Conservation (phyloP, 2,329 filamentous ascomycete species). For the Aspergillus carbonarius region DNA sequence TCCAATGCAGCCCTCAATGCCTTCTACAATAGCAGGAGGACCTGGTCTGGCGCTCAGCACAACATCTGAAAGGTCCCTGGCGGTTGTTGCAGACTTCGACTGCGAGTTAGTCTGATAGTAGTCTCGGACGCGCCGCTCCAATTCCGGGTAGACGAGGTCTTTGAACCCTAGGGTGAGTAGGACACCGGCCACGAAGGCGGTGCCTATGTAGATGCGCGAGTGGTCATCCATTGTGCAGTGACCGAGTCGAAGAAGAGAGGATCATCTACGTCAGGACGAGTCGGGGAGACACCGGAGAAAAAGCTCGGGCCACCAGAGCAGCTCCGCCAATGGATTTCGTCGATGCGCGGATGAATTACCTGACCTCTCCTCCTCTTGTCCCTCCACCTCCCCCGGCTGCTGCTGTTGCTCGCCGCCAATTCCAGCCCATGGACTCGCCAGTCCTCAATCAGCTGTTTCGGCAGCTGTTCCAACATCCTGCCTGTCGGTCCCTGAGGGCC, state of each 20-base stretch:
- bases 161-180: constrained; percentile 75
- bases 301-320: constrained; percentile 40
- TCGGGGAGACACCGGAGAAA: constrained; percentile 15
- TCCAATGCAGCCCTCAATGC: constrained; percentile 89
- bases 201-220: constrained; percentile 57
- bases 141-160: constrained; percentile 72
- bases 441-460: constrained; percentile 76
- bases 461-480: constrained; percentile 76
- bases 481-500: constrained; percentile 56
- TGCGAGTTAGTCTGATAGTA: constrained; percentile 37
- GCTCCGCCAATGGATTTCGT: constrained; percentile 18
- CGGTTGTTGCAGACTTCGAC: constrained; percentile 16
- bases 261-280: not conserved
- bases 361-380: constrained; percentile 10
- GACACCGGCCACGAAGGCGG: constrained; percentile 76
- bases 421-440: constrained; percentile 71
- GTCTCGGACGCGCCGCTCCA: constrained; percentile 61
- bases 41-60: constrained; percentile 28
- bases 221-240: constrained; percentile 31
- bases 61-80: constrained; percentile 10
- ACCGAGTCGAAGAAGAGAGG: not conserved
- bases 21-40: constrained; percentile 61
- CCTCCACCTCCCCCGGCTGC: constrained; percentile 4
- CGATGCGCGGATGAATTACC: constrained; percentile 11
- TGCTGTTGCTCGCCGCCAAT: constrained; percentile 7